Base-by-base conservation (phyloP, 1,284 basidiomycete genomes). In the Leccinum huronense region DNA sequence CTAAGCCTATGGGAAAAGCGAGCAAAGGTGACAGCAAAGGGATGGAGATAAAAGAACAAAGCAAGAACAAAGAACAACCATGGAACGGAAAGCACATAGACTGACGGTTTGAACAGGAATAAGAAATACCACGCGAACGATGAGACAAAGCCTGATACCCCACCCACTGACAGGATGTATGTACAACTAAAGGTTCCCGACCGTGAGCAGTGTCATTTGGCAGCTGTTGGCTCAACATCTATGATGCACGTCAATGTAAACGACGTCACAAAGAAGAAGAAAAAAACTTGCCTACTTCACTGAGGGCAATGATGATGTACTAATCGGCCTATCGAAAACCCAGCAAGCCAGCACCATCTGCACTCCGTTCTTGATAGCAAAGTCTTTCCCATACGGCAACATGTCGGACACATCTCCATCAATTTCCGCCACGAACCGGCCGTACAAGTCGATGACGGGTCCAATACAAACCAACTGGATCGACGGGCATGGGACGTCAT, bases 351-450 rank as follows among this genome's bases (percentile, higher is more conserved):
- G 84, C 30, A 87, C 84, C 68, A 95, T 89, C 73, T 96, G 94
- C 34, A 94, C 74, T 62, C 87, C 80, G 3, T 88, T 90, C 93
- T 95, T 93, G 38, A 87, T 83, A 40, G 85, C 83, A 23, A 81
- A 77, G 40, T 87, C 85, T 16, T 81, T 78, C 63, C 83, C 84
- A 65, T 86, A 82, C 61, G 87, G 78, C 62, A 82, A 77, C 63
- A 81, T 84, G 65, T 82, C 7, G 94, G 94, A 75, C 94, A 94
- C 76, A 97, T 84, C 77, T 97, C 93, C 94, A 96, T 96, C 63
- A 97, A 81, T 97, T 76, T 95, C 94, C 3, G 94, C 94, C 13
- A 94, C 94, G 72, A 97, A 96, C 40, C 94, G 89, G 68, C 94
- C 94, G 71, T 95, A 97, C 58, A 97, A 79, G 79, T 97, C 94